These are phyloP conservation scores for Botrytis medusae DNA, from an alignment of 2,329 filamentous ascomycete species.

Conservation along the genomic window DNA sequence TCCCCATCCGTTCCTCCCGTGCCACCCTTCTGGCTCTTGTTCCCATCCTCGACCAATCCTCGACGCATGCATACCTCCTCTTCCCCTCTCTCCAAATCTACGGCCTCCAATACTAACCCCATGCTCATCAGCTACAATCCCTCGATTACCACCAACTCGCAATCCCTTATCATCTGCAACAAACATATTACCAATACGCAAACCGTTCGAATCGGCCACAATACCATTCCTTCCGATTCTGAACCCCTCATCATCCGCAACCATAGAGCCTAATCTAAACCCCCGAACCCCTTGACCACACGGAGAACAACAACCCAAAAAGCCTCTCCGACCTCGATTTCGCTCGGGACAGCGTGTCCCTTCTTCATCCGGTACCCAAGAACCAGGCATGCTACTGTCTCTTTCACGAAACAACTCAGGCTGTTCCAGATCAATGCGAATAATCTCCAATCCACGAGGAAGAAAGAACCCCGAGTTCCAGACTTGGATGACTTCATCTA, in stretches of 20 bases:
- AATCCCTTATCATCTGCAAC: slow-evolving; percentile 46
- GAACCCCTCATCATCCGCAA: slow-evolving; percentile 25
- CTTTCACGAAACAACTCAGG: neutral
- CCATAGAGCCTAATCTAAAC: slow-evolving; percentile 23
- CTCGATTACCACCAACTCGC: slow-evolving; percentile 34
- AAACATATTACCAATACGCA: slow-evolving; percentile 28
- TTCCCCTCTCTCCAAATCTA: slow-evolving; percentile 25
- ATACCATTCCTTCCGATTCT: slow-evolving; percentile 24
- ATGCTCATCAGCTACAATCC: slow-evolving; percentile 30
- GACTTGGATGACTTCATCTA: slow-evolving; percentile 48
- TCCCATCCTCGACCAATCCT: slow-evolving; percentile 12
- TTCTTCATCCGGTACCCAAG: slow-evolving; percentile 45
- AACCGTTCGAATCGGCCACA: slow-evolving; percentile 34
- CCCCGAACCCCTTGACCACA: slow-evolving; percentile 18
- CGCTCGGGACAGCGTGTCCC: neutral
- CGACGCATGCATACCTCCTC: neutral
- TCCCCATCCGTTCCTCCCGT: slow-evolving; percentile 20
- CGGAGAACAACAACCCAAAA: neutral
- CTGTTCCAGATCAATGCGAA: slow-evolving; percentile 40
- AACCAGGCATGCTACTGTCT: slow-evolving; percentile 43
- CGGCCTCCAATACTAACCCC: slow-evolving; percentile 30
- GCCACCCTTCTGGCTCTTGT: neutral
- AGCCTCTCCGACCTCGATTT: neutral
- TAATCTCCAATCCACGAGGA: slow-evolving; percentile 50
- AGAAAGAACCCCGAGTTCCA: slow-evolving; percentile 60